Evolutionary conservation across 371 early-diverging fungal species (phyloP).

Genomic region (Dichotomocladium elegans): DNA sequence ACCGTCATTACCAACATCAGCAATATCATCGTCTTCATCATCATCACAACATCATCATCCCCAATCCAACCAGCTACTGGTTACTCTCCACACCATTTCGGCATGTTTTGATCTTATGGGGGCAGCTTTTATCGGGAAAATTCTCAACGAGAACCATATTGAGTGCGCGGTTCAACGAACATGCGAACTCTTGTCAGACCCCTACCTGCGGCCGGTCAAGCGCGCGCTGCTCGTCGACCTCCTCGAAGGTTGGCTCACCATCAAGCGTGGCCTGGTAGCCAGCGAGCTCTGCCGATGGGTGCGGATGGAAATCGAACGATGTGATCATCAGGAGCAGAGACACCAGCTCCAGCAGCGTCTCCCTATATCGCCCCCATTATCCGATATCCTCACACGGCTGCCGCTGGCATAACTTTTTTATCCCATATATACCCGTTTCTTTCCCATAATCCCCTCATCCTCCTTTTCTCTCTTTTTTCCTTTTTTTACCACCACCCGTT

Average conservation of each 20-base stretch:
- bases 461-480: no score
- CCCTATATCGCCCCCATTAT: not conserved
- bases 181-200: constrained; percentile 30
- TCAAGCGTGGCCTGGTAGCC: constrained; percentile 29
- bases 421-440: no score
- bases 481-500: not conserved
- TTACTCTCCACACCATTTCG: constrained; percentile 31
- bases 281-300: constrained; percentile 33
- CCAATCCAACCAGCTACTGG: not conserved
- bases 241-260: constrained; percentile 36
- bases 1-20: constrained; percentile 2
- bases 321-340: constrained; percentile 20
- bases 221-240: constrained; percentile 23
- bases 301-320: constrained; percentile 34
- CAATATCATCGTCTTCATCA: constrained; percentile 5
- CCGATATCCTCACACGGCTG: not conserved
- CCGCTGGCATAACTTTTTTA: not conserved
- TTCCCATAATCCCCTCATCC: no score
- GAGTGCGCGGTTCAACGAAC: constrained; percentile 39
- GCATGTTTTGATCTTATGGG: constrained; percentile 45
- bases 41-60: not conserved
- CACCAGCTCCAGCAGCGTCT: not conserved
- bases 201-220: constrained; percentile 19
- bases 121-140: constrained; percentile 35
- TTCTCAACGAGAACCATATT: constrained; percentile 34